Conservation (phyloP, 2,329 filamentous ascomycete genomes). For the Trichoderma citrinoviride region DNA sequence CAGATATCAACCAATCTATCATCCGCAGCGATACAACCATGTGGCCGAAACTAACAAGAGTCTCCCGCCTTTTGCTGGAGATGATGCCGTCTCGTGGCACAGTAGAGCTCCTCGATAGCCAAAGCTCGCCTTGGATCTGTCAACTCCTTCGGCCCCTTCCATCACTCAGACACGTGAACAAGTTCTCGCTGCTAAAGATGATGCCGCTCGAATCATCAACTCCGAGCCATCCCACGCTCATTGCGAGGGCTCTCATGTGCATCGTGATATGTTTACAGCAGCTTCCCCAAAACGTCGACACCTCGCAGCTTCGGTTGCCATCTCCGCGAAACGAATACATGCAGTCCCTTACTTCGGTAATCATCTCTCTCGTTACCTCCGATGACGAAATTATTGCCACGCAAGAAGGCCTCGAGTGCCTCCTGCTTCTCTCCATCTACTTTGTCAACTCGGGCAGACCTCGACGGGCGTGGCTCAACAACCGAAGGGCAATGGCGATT, state of each 20-base stretch:
- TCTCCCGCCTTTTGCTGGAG: background rate
- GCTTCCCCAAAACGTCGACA: background rate
- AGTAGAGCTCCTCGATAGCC: constrained; percentile 2
- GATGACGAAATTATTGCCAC: constrained; percentile 19
- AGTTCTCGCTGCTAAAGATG: constrained; percentile 16
- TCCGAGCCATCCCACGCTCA: constrained; percentile 4
- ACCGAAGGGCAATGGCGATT: constrained; percentile 15
- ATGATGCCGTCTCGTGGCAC: constrained; percentile 9
- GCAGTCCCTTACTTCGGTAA: background rate
- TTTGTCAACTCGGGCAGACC: constrained; percentile 17
- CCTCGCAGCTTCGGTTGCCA: background rate
- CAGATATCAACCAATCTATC: background rate
- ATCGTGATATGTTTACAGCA: constrained; percentile 17
- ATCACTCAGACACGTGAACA: background rate
- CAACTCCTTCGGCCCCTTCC: constrained; percentile 16
- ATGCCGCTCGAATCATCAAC: constrained; percentile 8
- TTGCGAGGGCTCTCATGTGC: constrained; percentile 13
- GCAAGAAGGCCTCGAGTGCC: constrained; percentile 8
- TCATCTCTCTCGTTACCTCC: background rate
- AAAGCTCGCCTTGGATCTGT: constrained; percentile 18
- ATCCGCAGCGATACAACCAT: background rate
- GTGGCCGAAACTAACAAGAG: background rate
- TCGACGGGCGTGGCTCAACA: constrained; percentile 19
- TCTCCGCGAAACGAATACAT: background rate
- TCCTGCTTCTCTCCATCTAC: constrained; percentile 11